These are phyloP conservation scores for Oryza coarctata DNA, from an alignment of 176 grass and related monocot genomes.

Conservation along the genomic window DNA sequence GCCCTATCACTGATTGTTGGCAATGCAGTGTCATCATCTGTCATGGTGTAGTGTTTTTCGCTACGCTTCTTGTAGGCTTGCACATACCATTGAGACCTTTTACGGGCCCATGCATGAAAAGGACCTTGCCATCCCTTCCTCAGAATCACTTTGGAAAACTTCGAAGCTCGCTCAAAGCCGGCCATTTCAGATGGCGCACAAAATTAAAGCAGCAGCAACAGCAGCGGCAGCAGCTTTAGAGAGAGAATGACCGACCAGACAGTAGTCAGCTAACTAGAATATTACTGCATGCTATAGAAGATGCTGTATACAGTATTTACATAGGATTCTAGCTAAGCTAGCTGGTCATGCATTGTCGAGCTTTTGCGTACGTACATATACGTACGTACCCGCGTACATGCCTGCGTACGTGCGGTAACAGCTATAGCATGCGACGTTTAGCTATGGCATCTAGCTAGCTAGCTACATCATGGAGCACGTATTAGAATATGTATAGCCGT, in stretches of 20 bases:
- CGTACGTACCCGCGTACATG: constrained; percentile 1
- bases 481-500: no score
- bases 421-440: no score
- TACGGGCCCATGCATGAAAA: constrained; percentile 18
- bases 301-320: no score
- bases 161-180: constrained; percentile 18
- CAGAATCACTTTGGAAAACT: constrained; percentile 34
- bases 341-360: neutral
- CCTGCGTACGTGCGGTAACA: neutral
- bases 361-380: neutral
- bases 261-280: neutral
- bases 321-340: no score
- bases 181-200: neutral
- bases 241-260: neutral
- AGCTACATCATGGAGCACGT: no score
- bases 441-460: no score
- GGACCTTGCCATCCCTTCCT: neutral
- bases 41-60: neutral
- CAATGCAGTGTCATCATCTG: neutral
- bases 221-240: constrained; percentile 1
- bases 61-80: no score
- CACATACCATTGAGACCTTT: neutral
- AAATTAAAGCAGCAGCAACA: neutral
- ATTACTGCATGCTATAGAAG: no score
- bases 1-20: no score